Percentiles rank a stretch among this genome's conserved stretches.
Conservation (phyloP, 768 basidiomycete genomes). For the Imleria badia region DNA sequence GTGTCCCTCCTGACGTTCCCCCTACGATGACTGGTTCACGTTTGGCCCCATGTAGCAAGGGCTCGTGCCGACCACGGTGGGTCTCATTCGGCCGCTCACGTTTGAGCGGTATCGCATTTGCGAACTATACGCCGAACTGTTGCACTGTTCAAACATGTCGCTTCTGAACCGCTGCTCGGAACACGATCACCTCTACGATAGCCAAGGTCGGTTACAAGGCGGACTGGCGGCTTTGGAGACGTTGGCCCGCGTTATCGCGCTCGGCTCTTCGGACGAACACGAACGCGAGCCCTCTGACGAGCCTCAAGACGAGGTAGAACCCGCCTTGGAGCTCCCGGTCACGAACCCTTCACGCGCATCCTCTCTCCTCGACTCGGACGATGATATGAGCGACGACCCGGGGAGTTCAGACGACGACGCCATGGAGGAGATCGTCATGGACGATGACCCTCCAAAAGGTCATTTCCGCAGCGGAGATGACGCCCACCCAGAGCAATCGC, state of each 20-base stretch:
- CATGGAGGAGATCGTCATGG: slow-evolving; percentile 82
- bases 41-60: slow-evolving; percentile 48
- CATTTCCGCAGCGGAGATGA: slow-evolving; percentile 28
- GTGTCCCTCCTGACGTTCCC: slow-evolving; percentile 27
- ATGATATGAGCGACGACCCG: slow-evolving; percentile 73
- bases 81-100: slow-evolving; percentile 75
- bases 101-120: slow-evolving; percentile 95
- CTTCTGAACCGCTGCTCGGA: slow-evolving; percentile 81
- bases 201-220: slow-evolving; percentile 82
- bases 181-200: slow-evolving; percentile 71
- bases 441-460: slow-evolving; percentile 53
- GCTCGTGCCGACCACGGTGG: slow-evolving; percentile 71
- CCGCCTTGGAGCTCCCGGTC: slow-evolving; percentile 68
- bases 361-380: slow-evolving; percentile 65
- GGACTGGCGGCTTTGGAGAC: slow-evolving; percentile 83
- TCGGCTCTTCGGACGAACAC: slow-evolving; percentile 53
- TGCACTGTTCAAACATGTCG: slow-evolving; percentile 98
- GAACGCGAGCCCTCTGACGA: slow-evolving; percentile 61
- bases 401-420: slow-evolving; percentile 76
- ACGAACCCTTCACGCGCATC: slow-evolving; percentile 51
- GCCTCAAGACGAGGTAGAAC: slow-evolving; percentile 54
- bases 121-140: slow-evolving; percentile 93
- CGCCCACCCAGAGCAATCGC: slow-evolving; percentile 33
- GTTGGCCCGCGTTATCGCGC: slow-evolving; percentile 78
- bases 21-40: slow-evolving; percentile 13